Base-by-base conservation (phyloP, 2,329 filamentous ascomycete species). In the Claviceps fusiformis region DNA sequence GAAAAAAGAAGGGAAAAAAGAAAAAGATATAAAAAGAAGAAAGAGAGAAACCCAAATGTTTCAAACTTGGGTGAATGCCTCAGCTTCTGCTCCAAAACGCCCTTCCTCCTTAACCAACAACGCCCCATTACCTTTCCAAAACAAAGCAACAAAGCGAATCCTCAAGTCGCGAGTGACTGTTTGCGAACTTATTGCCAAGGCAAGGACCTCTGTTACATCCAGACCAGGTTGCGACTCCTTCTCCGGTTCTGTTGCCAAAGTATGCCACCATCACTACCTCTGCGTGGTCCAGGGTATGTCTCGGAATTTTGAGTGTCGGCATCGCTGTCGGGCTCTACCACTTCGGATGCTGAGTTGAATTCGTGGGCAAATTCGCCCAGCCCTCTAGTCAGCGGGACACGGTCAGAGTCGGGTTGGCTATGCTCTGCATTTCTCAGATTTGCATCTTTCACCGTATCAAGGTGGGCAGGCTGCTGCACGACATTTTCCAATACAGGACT, bases 221-320 rank as follows among this genome's bases (percentile, higher is more conserved):
- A 75, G 67, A 72, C 73, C 59, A 75, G 56, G 63, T 74, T 79
- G 53, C 76, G 68, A 58, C 68, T 70, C 58, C 73, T 73, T 54
- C 71, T 70, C 55, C 76, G 68, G 53, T 78, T 78, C 65, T 80
- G 77, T 65, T 80, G 76, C 77, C 77, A 80, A 43, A 80, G 64
- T 5, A 75, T 75, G 46, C 74, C 65, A 29, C 70, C 65, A 2
- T 67, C 67, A 31, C 68, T 64, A 2, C 67, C 33, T 57, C 64
- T 58, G 27, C 59, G 62, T 31, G 62, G 62, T 24, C 56, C 55
- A 1, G 61, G 59, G 59, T 61, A 61, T 50, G 61, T 37, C 39
- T 59, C 58, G 43, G 61, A 60, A 11, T 55, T 54, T 50, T 59
- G 49, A 54, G 62, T 56, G 31, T 54, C 50, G 48, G 59, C 43